These are phyloP conservation scores for Yamadazyma akitaensis DNA, from an alignment of 805 yeast genomes.

Conservation along the genomic window DNA sequence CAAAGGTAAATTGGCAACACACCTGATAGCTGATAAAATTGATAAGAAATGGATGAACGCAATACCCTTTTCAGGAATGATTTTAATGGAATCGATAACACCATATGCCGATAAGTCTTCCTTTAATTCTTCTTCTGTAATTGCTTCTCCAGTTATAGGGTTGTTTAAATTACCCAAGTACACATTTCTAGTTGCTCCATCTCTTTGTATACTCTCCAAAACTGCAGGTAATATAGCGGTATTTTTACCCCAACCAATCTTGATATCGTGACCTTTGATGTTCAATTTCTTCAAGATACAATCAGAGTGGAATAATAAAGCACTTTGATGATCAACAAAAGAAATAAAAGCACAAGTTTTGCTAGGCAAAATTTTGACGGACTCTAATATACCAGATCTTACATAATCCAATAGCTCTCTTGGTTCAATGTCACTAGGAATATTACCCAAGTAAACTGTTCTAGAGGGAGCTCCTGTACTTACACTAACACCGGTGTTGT, in stretches of 20 bases:
- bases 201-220: constrained; percentile 69
- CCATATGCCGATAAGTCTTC: constrained; percentile 74
- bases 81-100: constrained; percentile 77
- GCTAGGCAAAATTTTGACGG: constrained; percentile 70
- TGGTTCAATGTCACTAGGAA: constrained; percentile 77
- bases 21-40: constrained; percentile 80
- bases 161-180: constrained; percentile 78
- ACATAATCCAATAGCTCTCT: constrained; percentile 86
- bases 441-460: constrained; percentile 86
- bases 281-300: constrained; percentile 80
- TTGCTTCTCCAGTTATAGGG: constrained; percentile 42
- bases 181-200: constrained; percentile 92
- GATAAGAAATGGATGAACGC: constrained; percentile 90
- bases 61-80: constrained; percentile 75
- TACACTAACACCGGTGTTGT: neutral
- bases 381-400: constrained; percentile 85
- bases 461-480: constrained; percentile 62
- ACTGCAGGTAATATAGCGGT: constrained; percentile 73
- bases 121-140: constrained; percentile 62
- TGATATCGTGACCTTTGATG: constrained; percentile 75
- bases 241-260: constrained; percentile 92
- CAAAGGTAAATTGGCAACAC: constrained; percentile 70
- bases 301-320: constrained; percentile 89
- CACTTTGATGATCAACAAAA: constrained; percentile 84
- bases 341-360: constrained; percentile 89